A percentile compares a stretch with the other conserved stretches of the same genome.
These are phyloP conservation scores for Eucalyptus shirleyi DNA, from an alignment of 345 rosid genomes.

Conservation along the genomic window DNA sequence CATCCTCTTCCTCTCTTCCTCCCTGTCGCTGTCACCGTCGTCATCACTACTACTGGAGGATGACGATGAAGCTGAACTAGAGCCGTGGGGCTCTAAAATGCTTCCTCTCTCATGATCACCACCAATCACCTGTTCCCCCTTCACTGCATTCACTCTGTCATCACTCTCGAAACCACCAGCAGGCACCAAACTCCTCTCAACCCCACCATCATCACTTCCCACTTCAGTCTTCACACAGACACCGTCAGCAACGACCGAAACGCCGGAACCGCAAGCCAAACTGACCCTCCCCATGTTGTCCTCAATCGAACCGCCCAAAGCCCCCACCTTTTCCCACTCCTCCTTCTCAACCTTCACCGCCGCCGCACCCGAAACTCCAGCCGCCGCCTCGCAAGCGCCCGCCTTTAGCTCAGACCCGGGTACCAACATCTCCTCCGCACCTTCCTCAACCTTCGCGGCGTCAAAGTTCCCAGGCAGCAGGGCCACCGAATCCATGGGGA, in stretches of 20 bases:
- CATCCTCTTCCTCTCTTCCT: neutral
- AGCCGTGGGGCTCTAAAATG: conserved; percentile 22
- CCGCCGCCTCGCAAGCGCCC: neutral
- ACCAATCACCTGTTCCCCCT: conserved; percentile 1
- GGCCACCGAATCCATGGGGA: conserved; percentile 1
- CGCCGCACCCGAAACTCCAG: neutral
- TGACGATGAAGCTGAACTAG: conserved; percentile 23
- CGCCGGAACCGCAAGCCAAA: neutral
- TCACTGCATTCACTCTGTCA: neutral
- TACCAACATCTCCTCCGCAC: neutral
- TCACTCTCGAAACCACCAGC: conserved; percentile 1
- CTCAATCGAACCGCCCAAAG: conserved; percentile 28
- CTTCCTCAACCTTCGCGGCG: neutral
- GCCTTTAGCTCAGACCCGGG: neutral
- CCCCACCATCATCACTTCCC: conserved; percentile 2
- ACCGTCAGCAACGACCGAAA: conserved; percentile 21
- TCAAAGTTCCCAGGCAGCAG: neutral
- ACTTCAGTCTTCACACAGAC: conserved; percentile 6
- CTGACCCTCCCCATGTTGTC: conserved; percentile 10
- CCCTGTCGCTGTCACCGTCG: neutral
- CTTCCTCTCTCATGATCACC: neutral
- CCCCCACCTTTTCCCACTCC: conserved; percentile 7
- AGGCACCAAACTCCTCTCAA: conserved; percentile 5
- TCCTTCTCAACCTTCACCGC: conserved; percentile 18
- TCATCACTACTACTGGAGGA: conserved; percentile 9